Evolutionary conservation across 257 asterid species (phyloP).

Genomic region (Leonotis leonurus): DNA sequence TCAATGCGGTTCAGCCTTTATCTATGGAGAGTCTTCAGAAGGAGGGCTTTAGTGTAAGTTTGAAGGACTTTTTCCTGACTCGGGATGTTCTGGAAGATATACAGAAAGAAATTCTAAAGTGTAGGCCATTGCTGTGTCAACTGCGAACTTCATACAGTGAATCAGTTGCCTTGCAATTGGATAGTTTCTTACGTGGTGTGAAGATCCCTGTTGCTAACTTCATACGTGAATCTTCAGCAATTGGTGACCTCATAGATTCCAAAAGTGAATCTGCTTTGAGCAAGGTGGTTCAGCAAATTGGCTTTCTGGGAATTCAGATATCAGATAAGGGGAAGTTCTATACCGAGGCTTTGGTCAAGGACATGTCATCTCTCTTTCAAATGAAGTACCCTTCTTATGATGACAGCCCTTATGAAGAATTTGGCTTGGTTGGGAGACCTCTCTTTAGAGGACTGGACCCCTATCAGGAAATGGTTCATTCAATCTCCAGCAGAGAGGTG

Average conservation of each 20-base stretch:
- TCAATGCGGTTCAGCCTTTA: conserved; percentile 68
- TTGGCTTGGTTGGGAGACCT: conserved; percentile 70
- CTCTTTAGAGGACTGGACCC: conserved; percentile 89
- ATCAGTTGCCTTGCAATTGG: conserved; percentile 55
- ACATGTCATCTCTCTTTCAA: conserved; percentile 52
- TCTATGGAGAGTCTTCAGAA: conserved; percentile 71
- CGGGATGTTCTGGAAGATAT: conserved; percentile 39
- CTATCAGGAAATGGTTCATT: conserved; percentile 87
- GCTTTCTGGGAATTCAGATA: conserved; percentile 74
- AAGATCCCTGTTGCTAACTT: conserved; percentile 54
- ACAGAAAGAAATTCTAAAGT: conserved; percentile 42
- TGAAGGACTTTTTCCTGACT: conserved; percentile 64
- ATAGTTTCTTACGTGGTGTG: conserved; percentile 44
- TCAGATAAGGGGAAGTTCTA: conserved; percentile 70
- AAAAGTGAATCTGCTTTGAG: conserved; percentile 85
- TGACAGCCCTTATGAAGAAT: conserved; percentile 58
- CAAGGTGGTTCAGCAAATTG: conserved; percentile 94
- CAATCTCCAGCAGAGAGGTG: conserved; percentile 90
- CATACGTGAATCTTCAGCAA: conserved; percentile 53
- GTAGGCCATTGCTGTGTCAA: conserved; percentile 38
- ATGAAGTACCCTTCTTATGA: conserved; percentile 59
- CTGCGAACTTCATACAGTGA: conserved; percentile 52
- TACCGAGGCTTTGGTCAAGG: conserved; percentile 57
- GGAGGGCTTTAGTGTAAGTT: conserved; percentile 71
- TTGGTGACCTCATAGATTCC: conserved; percentile 69